phyloP scores from a whole-genome alignment of 306 rosid species.

The Sicyos edulis region DNA sequence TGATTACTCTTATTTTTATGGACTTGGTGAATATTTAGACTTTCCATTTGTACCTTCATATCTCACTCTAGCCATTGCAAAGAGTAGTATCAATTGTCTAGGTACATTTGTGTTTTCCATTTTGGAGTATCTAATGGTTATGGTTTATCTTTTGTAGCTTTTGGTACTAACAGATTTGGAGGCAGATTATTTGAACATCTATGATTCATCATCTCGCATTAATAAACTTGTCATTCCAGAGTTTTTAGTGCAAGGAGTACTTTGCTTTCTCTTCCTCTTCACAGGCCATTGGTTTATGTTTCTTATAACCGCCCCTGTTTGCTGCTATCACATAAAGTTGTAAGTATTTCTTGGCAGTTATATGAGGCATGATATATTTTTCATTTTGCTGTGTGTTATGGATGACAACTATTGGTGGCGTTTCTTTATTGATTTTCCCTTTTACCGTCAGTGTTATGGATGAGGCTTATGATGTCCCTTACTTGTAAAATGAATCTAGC shows the following conservation, averaged over 20 bases:
- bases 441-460: no score
- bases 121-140: constrained; percentile 13
- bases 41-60: not conserved
- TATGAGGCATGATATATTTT: not conserved
- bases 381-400: not conserved
- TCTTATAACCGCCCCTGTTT: constrained; percentile 57
- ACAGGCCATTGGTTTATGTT: constrained; percentile 86
- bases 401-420: not conserved
- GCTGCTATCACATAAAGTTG: constrained; percentile 51
- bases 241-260: constrained; percentile 53
- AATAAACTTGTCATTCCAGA: constrained; percentile 64
- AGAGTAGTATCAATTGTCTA: not conserved
- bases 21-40: not conserved
- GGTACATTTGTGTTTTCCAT: not conserved
- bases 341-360: constrained; percentile 32
- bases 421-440: constrained; percentile 19
- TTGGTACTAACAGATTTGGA: constrained; percentile 85
- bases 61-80: not conserved
- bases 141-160: constrained; percentile 35
- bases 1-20: not conserved
- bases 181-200: constrained; percentile 70
- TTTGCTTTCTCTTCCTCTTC: constrained; percentile 59
- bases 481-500: no score
- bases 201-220: constrained; percentile 67
- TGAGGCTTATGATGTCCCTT: no score